Evolutionary conservation across 1,139 yeast species (phyloP).

Genomic region (Groenewaldozyma auringiensis): DNA sequence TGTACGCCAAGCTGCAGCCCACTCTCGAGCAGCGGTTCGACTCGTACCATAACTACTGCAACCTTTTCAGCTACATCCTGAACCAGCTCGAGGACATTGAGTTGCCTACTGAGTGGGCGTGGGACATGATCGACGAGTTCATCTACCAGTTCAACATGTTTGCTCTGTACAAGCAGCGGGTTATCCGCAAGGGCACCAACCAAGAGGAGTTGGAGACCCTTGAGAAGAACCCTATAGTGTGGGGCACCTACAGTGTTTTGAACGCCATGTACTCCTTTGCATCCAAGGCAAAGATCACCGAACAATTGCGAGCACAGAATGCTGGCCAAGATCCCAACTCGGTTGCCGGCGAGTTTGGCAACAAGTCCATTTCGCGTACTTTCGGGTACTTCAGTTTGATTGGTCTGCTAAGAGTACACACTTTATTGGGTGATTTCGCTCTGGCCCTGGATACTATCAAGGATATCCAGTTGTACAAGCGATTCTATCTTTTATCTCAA

Average conservation of each 20-base stretch:
- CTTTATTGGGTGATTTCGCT: conserved; percentile 42
- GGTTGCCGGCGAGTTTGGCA: conserved; percentile 40
- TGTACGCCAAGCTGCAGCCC: conserved; percentile 39
- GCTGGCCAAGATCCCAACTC: conserved; percentile 29
- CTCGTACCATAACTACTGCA: conserved; percentile 44
- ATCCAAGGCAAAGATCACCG: conserved; percentile 38
- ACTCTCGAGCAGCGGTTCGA: conserved; percentile 39
- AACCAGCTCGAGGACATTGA: conserved; percentile 40
- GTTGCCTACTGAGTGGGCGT: conserved; percentile 42
- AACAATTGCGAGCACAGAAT: conserved; percentile 36
- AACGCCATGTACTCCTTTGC: conserved; percentile 42
- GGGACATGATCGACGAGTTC: conserved; percentile 47
- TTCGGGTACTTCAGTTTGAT: conserved; percentile 44
- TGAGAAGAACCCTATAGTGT: conserved; percentile 35
- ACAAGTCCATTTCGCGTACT: conserved; percentile 37
- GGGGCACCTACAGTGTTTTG: conserved; percentile 43
- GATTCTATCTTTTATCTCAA: neutral
- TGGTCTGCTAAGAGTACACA: conserved; percentile 43
- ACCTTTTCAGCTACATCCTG: conserved; percentile 39
- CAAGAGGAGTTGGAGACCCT: conserved; percentile 31
- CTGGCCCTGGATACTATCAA: conserved; percentile 43
- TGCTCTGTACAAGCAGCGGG: conserved; percentile 36
- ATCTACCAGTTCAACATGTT: conserved; percentile 44
- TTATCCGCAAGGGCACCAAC: conserved; percentile 29
- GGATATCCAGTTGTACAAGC: conserved; percentile 38